These are phyloP conservation scores for Myxozyma melibiosi DNA, from an alignment of 805 yeast genomes.

Conservation along the genomic window DNA sequence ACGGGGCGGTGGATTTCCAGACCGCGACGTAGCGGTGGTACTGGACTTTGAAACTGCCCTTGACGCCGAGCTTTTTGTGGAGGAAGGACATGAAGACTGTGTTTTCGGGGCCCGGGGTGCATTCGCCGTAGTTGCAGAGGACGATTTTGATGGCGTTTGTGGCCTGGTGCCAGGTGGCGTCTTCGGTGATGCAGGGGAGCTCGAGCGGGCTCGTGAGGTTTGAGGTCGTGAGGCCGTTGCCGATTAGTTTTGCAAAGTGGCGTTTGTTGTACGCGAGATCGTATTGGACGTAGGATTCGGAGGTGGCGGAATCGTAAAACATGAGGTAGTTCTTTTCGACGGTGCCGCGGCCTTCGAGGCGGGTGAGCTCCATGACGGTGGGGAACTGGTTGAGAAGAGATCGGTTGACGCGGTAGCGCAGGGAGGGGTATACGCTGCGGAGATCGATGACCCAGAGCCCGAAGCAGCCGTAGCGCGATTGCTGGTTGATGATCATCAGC, in stretches of 20 bases:
- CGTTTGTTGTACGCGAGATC: constrained; percentile 22
- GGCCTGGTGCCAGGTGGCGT: constrained; percentile 33
- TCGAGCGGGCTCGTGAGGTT: constrained; percentile 30
- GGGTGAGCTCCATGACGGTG: constrained; percentile 29
- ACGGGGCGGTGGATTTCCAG: constrained; percentile 28
- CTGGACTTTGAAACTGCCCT: constrained; percentile 22
- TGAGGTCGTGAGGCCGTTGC: constrained; percentile 30
- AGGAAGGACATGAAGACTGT: constrained; percentile 28
- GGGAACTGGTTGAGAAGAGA: constrained; percentile 26
- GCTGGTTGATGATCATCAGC: constrained; percentile 32
- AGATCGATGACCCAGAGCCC: constrained; percentile 32
- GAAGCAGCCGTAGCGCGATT: constrained; percentile 32
- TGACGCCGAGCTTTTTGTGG: constrained; percentile 19
- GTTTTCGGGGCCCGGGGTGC: constrained; percentile 26
- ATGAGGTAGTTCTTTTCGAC: constrained; percentile 29
- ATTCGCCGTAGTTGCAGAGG: constrained; percentile 31
- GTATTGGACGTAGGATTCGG: constrained; percentile 26
- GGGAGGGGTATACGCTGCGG: constrained; percentile 29
- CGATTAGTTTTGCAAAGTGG: constrained; percentile 29
- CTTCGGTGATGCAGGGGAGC: constrained; percentile 19
- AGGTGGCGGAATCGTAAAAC: constrained; percentile 24
- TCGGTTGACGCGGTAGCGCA: constrained; percentile 28
- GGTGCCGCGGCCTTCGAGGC: constrained; percentile 22
- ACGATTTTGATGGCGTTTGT: constrained; percentile 31
- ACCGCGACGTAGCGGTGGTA: constrained; percentile 28